Percentiles rank a stretch among this genome's conserved stretches.
Conservation (phyloP, 2,329 filamentous ascomycete species). For the Alternaria burnsii region DNA sequence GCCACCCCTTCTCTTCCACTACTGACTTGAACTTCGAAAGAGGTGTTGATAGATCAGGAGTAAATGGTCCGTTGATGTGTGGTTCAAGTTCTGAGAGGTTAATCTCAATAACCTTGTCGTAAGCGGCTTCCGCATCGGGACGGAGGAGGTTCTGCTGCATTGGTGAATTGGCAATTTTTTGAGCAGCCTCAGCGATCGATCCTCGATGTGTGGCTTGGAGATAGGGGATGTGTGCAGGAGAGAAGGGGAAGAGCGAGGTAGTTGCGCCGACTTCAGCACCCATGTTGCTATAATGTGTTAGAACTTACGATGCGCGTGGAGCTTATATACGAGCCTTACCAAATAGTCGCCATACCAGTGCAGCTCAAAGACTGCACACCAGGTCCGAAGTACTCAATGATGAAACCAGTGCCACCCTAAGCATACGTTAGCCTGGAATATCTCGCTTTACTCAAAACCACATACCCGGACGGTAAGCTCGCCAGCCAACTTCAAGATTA, state of each 20-base stretch:
- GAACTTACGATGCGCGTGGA: background rate
- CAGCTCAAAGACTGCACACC: slow-evolving; percentile 88
- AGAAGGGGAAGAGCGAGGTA: slow-evolving; percentile 94
- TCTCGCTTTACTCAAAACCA: slow-evolving; percentile 1
- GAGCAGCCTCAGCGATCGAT: slow-evolving; percentile 73
- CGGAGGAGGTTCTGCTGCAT: slow-evolving; percentile 71
- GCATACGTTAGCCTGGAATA: slow-evolving; percentile 23
- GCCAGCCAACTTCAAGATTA: slow-evolving; percentile 90
- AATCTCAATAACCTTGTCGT: slow-evolving; percentile 91
- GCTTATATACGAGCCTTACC: slow-evolving; percentile 34
- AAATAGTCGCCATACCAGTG: slow-evolving; percentile 92
- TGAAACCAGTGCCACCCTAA: slow-evolving; percentile 85
- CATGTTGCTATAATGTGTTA: slow-evolving; percentile 20
- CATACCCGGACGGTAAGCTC: slow-evolving; percentile 80
- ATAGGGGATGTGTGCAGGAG: slow-evolving; percentile 82
- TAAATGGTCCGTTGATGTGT: slow-evolving; percentile 96
- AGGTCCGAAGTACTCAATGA: slow-evolving; percentile 93
- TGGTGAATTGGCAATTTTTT: slow-evolving; percentile 66
- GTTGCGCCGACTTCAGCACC: slow-evolving; percentile 93
- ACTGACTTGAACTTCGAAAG: slow-evolving; percentile 88
- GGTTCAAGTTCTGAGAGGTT: slow-evolving; percentile 90
- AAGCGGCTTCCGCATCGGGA: slow-evolving; percentile 82
- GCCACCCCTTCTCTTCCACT: slow-evolving; percentile 87
- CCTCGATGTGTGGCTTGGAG: slow-evolving; percentile 82
- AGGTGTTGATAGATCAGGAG: slow-evolving; percentile 92